Percentiles rank a stretch among this genome's conserved stretches.
Conservation (phyloP, 495 filamentous ascomycete genomes). For the Xylaria nigripes region DNA sequence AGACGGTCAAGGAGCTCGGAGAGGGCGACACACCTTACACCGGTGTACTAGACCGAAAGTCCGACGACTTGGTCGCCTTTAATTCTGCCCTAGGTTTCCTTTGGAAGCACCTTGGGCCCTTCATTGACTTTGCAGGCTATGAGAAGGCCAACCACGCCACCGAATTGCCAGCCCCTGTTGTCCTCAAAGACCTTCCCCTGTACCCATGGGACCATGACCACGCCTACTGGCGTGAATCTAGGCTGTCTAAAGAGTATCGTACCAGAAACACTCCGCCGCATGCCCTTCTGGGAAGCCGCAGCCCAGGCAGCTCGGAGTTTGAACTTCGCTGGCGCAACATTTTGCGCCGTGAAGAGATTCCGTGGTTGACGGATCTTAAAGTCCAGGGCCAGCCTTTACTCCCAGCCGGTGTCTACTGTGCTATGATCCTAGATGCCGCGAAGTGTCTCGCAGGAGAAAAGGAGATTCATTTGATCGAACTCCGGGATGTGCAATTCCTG, state of each 20-base stretch:
- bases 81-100: no score
- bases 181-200: no score
- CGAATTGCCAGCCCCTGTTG: no score
- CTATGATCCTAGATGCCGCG: conserved; percentile 40
- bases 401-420: conserved; percentile 36
- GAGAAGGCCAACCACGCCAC: no score
- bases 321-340: conserved; percentile 42
- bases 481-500: conserved; percentile 32
- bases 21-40: no score
- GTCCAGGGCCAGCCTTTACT: conserved; percentile 38
- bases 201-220: no score
- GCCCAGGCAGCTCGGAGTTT: conserved; percentile 33
- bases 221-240: no score
- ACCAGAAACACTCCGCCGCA: conserved; percentile 32
- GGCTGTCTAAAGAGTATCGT: conserved; percentile 29
- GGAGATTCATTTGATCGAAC: conserved; percentile 31
- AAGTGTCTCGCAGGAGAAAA: conserved; percentile 15
- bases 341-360: conserved; percentile 34
- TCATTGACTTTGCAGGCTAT: no score
- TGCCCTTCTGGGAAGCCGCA: conserved; percentile 40
- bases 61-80: conserved; percentile 38
- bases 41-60: conserved; percentile 24
- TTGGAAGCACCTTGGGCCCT: no score
- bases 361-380: conserved; percentile 33
- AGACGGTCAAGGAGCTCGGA: conserved; percentile 31